Percentiles rank a stretch among this genome's conserved stretches.
phyloP scores from a whole-genome alignment of 208 protist species.

The Leishmania tropica region DNA sequence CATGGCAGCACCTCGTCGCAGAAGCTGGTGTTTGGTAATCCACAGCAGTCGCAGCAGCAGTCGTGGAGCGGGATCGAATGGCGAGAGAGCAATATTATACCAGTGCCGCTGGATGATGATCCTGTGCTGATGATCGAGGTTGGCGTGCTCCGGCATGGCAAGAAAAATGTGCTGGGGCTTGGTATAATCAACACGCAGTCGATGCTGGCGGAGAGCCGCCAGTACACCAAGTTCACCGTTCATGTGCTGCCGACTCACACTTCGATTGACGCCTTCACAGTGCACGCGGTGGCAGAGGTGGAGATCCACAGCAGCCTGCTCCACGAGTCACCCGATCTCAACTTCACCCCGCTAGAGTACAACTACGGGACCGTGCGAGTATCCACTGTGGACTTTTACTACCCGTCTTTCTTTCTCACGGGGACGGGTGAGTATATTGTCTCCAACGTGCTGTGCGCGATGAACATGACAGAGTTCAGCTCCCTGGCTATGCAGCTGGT shows the following conservation, averaged over 20 bases:
- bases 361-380: constrained; percentile 87
- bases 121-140: constrained; percentile 83
- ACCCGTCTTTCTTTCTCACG: constrained; percentile 79
- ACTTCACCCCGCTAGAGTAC: constrained; percentile 79
- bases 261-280: constrained; percentile 70
- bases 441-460: constrained; percentile 83
- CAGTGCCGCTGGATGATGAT: constrained; percentile 59
- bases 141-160: constrained; percentile 25
- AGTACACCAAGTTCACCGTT: constrained; percentile 80
- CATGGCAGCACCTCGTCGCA: constrained; percentile 54
- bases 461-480: constrained; percentile 89
- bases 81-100: constrained; percentile 39
- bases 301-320: constrained; percentile 73
- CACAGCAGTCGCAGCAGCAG: constrained; percentile 43
- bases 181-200: constrained; percentile 72
- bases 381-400: constrained; percentile 85
- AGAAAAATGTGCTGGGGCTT: constrained; percentile 62
- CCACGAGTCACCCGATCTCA: constrained; percentile 57
- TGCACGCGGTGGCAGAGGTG: constrained; percentile 75
- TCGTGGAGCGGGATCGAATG: constrained; percentile 54
- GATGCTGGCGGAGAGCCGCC: constrained; percentile 62
- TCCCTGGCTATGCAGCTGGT: constrained; percentile 88
- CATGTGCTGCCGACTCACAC: constrained; percentile 74
- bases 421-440: constrained; percentile 80
- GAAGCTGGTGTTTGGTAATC: constrained; percentile 43